phyloP scores from a whole-genome alignment of 306 rosid genomes.

The Calophaca sinica region DNA sequence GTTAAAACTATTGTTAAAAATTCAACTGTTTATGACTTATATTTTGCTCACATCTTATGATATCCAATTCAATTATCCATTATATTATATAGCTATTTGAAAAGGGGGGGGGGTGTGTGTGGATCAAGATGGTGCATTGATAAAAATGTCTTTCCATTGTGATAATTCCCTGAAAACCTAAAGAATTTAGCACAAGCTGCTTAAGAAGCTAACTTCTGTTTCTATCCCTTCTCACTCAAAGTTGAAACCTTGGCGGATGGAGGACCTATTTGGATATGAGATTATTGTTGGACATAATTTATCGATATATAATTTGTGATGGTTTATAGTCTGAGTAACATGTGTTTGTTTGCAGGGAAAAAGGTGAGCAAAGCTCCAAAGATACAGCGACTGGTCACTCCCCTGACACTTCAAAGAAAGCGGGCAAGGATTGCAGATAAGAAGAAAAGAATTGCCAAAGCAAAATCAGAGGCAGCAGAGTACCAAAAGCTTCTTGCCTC shows the following conservation, averaged over 20 bases:
- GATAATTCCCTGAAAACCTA: neutral
- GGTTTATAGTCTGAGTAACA: too few relatives aligned
- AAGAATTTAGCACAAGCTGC: neutral
- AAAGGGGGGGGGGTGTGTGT: neutral
- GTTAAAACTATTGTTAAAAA: neutral
- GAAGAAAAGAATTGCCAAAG: constrained; percentile 55
- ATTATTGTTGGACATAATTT: too few relatives aligned
- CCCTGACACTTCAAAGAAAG: constrained; percentile 55
- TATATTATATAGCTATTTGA: neutral
- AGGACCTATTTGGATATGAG: too few relatives aligned
- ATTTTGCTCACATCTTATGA: neutral
- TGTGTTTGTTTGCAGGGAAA: constrained; percentile 41
- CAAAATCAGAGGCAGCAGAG: constrained; percentile 53
- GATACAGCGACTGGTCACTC: constrained; percentile 52
- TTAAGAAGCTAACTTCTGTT: neutral
- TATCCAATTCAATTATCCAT: neutral
- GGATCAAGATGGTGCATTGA: neutral
- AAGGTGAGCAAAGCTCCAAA: constrained; percentile 54
- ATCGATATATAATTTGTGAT: too few relatives aligned
- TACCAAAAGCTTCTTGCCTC: constrained; percentile 57
- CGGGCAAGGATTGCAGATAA: constrained; percentile 52
- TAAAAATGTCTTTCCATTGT: neutral
- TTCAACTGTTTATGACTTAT: neutral
- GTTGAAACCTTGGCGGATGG: neutral
- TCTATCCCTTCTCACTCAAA: neutral